phyloP scores from a whole-genome alignment of 306 rosid species.

The Vigna radiata region DNA sequence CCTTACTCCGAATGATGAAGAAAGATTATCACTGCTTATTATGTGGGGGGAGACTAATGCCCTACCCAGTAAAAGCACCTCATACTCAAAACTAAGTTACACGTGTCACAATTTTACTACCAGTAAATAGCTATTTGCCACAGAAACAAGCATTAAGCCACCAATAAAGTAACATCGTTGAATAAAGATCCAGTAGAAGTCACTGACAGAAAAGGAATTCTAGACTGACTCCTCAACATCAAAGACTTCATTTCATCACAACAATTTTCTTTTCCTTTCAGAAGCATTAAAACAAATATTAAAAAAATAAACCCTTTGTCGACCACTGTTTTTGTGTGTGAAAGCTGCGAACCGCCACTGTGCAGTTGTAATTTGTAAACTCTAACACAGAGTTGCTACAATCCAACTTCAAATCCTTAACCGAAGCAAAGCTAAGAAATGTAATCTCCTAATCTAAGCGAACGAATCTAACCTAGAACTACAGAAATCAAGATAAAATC shows the following conservation, averaged over 20 bases:
- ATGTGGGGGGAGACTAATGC: constrained; percentile 9
- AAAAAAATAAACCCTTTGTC: neutral
- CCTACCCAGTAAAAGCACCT: constrained; percentile 25
- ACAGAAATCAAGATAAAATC: constrained; percentile 1
- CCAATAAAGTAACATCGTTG: neutral
- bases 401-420: neutral
- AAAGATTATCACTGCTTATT: neutral
- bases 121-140: neutral
- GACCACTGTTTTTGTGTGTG: neutral
- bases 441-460: neutral
- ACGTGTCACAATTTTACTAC: neutral
- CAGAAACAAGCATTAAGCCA: constrained; percentile 1
- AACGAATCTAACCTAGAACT: neutral
- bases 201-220: constrained; percentile 16
- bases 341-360: neutral
- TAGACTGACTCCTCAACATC: neutral
- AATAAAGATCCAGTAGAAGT: neutral
- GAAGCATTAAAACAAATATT: neutral
- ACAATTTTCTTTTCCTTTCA: neutral
- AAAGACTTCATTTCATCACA: constrained; percentile 1
- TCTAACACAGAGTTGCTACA: neutral
- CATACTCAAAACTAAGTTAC: constrained; percentile 17
- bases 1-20: neutral
- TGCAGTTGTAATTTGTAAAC: constrained; percentile 22
- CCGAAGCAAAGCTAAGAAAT: too few species aligned